phyloP scores from a whole-genome alignment of 73 alveolate species.

The Vitrella brassicaformis region DNA sequence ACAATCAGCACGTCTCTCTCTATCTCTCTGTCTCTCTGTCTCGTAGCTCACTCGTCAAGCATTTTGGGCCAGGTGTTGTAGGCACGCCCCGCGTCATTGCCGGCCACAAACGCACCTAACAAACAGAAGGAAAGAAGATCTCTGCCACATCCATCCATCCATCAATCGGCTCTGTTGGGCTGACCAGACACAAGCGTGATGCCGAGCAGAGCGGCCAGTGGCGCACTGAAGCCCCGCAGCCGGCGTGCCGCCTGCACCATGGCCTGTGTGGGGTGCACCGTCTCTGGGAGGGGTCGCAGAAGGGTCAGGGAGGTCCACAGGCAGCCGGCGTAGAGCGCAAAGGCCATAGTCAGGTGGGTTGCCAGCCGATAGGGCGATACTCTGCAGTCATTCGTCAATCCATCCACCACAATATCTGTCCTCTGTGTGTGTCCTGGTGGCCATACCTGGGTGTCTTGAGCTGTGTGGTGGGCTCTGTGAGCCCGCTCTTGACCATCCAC shows the following conservation, averaged over 20 bases:
- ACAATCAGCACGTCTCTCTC: too few relatives aligned
- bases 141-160: too few relatives aligned
- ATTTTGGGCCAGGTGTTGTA: conserved; percentile 51
- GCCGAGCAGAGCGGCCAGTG: conserved; percentile 5
- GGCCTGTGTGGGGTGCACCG: conserved; percentile 21
- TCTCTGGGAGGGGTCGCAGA: conserved; percentile 49
- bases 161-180: too few relatives aligned
- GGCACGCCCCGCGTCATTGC: conserved; percentile 59
- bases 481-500: conserved; percentile 77
- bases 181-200: conserved; percentile 35
- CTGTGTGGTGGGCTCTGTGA: conserved; percentile 6
- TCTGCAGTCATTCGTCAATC: conserved; percentile 51
- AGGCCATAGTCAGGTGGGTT: conserved; percentile 44
- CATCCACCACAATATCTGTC: too few relatives aligned
- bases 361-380: conserved; percentile 65
- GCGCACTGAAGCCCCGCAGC: conserved; percentile 1
- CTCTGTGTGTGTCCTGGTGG: too few relatives aligned
- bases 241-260: conserved; percentile 1
- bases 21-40: too few relatives aligned
- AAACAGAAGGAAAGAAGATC: too few relatives aligned
- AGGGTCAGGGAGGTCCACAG: conserved; percentile 51
- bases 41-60: too few relatives aligned
- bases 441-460: too few relatives aligned
- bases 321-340: conserved; percentile 45
- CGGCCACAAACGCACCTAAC: conserved; percentile 48